Percentiles rank a stretch among this genome's conserved stretches.
Evolutionary conservation across 148 eudicot genomes (phyloP).

Genomic region (Cornus suecica): DNA sequence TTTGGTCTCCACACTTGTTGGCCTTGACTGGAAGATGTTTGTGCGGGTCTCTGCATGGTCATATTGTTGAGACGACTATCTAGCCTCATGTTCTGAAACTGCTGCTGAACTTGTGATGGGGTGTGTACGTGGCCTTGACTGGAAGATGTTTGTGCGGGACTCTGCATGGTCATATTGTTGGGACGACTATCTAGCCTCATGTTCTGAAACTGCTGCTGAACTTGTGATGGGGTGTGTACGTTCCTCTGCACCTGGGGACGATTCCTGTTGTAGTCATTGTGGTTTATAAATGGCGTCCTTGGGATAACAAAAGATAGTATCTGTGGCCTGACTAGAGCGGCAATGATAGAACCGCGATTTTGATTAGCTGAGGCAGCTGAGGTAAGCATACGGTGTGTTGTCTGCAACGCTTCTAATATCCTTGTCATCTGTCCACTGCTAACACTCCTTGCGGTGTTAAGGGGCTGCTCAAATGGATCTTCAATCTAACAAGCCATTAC

Average conservation of each 20-base stretch:
- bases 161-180: conserved; percentile 6
- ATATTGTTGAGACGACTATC: conserved; percentile 17
- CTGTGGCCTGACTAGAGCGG: conserved; percentile 36
- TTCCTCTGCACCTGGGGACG: conserved; percentile 16
- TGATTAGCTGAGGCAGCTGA: conserved; percentile 32
- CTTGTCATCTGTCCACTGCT: conserved; percentile 30
- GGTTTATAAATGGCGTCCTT: conserved; percentile 18
- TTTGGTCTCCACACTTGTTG: conserved; percentile 16
- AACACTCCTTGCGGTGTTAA: conserved; percentile 64
- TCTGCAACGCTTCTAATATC: conserved; percentile 42
- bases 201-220: conserved; percentile 20
- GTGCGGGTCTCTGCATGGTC: background rate
- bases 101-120: conserved; percentile 18
- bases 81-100: conserved; percentile 18
- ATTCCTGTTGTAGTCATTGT: conserved; percentile 8
- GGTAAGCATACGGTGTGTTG: conserved; percentile 33
- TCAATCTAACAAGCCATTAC: conserved; percentile 42
- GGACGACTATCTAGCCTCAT: conserved; percentile 19
- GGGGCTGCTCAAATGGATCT: conserved; percentile 82
- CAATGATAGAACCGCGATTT: conserved; percentile 25
- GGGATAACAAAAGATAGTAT: conserved; percentile 19
- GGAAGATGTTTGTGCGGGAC: no score
- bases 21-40: conserved; percentile 18
- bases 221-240: conserved; percentile 13
- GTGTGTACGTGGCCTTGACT: conserved; percentile 9